These are phyloP conservation scores for Xylariomycetidae sp. DNA, from an alignment of 2,329 filamentous ascomycete genomes.

Conservation along the genomic window DNA sequence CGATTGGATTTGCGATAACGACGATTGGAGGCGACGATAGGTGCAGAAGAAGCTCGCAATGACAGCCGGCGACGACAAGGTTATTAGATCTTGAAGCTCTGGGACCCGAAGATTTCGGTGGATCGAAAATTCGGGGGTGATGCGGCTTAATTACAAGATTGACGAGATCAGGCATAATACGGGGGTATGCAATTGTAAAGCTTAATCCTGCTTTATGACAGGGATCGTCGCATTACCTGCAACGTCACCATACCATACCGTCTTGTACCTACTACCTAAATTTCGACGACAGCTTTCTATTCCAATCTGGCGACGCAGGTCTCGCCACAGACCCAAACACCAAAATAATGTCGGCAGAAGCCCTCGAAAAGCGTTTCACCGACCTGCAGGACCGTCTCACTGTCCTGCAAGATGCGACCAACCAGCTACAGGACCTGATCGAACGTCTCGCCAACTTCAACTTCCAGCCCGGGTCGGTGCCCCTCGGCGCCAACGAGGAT, in stretches of 20 bases:
- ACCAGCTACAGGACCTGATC: constrained; percentile 55
- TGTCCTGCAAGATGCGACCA: constrained; percentile 57
- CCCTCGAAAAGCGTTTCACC: constrained; percentile 56
- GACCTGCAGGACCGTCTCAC: constrained; percentile 57
- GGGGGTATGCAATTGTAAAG: too few relatives aligned
- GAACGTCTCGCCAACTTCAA: constrained; percentile 53
- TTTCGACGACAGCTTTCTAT: constrained; percentile 1
- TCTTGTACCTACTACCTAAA: background rate
- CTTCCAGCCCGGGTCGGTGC: constrained; percentile 55
- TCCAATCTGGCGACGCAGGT: background rate
- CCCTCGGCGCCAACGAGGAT: constrained; percentile 44
- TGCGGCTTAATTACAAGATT: too few relatives aligned
- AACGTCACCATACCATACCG: constrained; percentile 4
- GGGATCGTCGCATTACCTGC: background rate
- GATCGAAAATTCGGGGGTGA: too few relatives aligned
- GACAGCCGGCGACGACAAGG: too few relatives aligned
- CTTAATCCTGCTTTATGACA: too few relatives aligned
- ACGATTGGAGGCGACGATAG: too few relatives aligned
- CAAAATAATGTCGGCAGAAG: constrained; percentile 54
- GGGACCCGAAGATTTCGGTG: too few relatives aligned
- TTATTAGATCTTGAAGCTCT: too few relatives aligned
- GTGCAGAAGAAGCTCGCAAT: too few relatives aligned
- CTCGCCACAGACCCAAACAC: constrained; percentile 1
- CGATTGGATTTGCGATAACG: too few relatives aligned
- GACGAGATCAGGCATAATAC: too few relatives aligned